Base-by-base conservation (phyloP, 2,329 filamentous ascomycete species). In the Diplodia scrobiculata region DNA sequence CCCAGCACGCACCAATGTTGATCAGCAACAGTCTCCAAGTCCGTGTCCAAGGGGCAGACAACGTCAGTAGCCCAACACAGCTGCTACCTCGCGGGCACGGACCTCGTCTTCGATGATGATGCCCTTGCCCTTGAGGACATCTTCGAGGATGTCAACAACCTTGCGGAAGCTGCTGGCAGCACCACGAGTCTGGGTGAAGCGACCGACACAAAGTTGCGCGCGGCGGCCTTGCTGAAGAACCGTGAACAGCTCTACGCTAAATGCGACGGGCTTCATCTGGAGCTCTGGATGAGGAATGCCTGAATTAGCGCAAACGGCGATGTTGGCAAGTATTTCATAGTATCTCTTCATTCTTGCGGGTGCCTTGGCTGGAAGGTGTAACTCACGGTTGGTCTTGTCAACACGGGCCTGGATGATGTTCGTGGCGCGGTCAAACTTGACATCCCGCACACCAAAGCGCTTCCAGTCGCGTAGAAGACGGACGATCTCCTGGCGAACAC, bases 141-240 rank as follows among this genome's bases (percentile, higher is more conserved):
- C 82, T 70, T 89, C 84, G 71, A 97, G 83, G 2, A 90, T 89
- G 67, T 92, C 89, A 29, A 96, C 86, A 10, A 97, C 90, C 73
- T 87, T 88, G 75, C 91, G 86, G 79, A 98, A 96, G 71, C 90
- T 95, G 72, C 90, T 95, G 45, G 91, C 92, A 1, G 94, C 93
- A n/a, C 94, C 95, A 67, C 89, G 89, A 74, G 95, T 92, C 74
- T 97, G 93, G 1, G 91, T 94, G 76, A 97, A 91, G 41, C 91
- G 89, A 34, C 91, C 87, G 69, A 97, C 87, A 75, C 89, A 91
- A 64, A 97, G 84, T 9, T 89, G 89, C 53, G 87, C 88, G 69
- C 87, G 88, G 72, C 86, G 89, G 55, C 91, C 91, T 73, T 95
- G 90, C 79, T 97, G 91, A 68, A 96, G 89, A 45, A 96, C 89